phyloP scores from a whole-genome alignment of 768 basidiomycete species.

The Serendipita sp. region DNA sequence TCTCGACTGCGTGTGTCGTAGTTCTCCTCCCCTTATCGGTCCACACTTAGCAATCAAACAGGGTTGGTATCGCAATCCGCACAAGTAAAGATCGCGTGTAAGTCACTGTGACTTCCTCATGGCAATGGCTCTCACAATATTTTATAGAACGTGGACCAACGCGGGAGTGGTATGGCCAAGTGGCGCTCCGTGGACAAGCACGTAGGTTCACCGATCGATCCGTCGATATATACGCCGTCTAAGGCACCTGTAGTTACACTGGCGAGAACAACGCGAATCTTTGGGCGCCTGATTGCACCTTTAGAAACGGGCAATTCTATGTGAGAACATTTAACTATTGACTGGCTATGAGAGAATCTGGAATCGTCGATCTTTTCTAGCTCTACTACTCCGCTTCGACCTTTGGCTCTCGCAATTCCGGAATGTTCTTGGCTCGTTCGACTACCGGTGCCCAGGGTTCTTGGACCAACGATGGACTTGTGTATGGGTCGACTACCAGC shows the following conservation, averaged over 20 bases:
- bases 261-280: slow-evolving; percentile 3
- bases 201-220: neutral
- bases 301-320: slow-evolving; percentile 16
- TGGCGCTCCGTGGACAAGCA: slow-evolving; percentile 35
- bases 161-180: slow-evolving; percentile 34
- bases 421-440: slow-evolving; percentile 39
- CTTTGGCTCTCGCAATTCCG: slow-evolving; percentile 39
- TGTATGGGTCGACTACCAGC: slow-evolving; percentile 27
- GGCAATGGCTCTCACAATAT: no score
- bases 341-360: neutral
- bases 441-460: slow-evolving; percentile 24
- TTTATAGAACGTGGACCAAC: slow-evolving; percentile 23
- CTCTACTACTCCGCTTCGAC: slow-evolving; percentile 40
- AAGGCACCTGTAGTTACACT: neutral
- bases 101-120: neutral
- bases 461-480: slow-evolving; percentile 34
- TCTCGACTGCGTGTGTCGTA: neutral
- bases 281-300: slow-evolving; percentile 25
- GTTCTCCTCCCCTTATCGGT: neutral
- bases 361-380: no score
- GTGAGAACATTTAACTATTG: slow-evolving; percentile 10
- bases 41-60: neutral
- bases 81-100: slow-evolving; percentile 29
- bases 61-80: slow-evolving; percentile 32
- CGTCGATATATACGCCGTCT: no score